Percentiles rank a stretch among this genome's conserved stretches.
phyloP scores from a whole-genome alignment of 352 stramenopile species.

The Pythium phragmiticola region DNA sequence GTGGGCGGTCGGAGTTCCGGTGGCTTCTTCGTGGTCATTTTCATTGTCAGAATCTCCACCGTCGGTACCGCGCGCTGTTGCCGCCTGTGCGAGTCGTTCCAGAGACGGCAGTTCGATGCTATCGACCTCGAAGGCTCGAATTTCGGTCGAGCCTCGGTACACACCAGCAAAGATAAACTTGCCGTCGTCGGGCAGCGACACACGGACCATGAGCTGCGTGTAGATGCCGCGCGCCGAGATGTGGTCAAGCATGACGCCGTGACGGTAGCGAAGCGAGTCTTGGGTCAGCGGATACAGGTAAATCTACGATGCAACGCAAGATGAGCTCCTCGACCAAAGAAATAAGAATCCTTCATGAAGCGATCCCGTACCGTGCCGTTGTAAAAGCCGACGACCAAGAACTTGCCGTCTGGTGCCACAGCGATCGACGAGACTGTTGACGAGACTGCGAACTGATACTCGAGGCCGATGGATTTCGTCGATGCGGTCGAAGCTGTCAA shows the following conservation, averaged over 20 bases:
- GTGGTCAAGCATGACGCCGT: conserved; percentile 78
- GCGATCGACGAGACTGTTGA: conserved; percentile 83
- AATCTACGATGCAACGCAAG: conserved; percentile 29
- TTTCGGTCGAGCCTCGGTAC: conserved; percentile 84
- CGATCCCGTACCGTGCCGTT: conserved; percentile 51
- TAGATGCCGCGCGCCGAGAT: conserved; percentile 81
- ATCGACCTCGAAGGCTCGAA: conserved; percentile 79
- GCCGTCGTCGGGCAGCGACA: conserved; percentile 69
- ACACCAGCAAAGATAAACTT: conserved; percentile 87
- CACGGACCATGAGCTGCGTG: conserved; percentile 79
- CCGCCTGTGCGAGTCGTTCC: conserved; percentile 13
- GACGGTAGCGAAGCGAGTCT: conserved; percentile 60
- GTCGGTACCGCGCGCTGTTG: not conserved
- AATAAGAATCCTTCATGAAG: not conserved
- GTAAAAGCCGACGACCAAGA: conserved; percentile 80
- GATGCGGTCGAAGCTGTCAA: conserved; percentile 38
- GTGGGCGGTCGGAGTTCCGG: conserved; percentile 44
- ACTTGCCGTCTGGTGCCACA: conserved; percentile 60
- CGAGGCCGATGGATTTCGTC: conserved; percentile 35
- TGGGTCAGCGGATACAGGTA: conserved; percentile 63
- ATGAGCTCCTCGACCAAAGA: conserved; percentile 8
- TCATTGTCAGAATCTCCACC: conserved; percentile 14
- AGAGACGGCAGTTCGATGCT: conserved; percentile 62
- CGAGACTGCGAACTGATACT: conserved; percentile 60
- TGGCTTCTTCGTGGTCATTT: conserved; percentile 34